A percentile compares a stretch with the other conserved stretches of the same genome.
phyloP scores from a whole-genome alignment of 371 early-diverging fungal genomes.

The Actinomucor elegans region DNA sequence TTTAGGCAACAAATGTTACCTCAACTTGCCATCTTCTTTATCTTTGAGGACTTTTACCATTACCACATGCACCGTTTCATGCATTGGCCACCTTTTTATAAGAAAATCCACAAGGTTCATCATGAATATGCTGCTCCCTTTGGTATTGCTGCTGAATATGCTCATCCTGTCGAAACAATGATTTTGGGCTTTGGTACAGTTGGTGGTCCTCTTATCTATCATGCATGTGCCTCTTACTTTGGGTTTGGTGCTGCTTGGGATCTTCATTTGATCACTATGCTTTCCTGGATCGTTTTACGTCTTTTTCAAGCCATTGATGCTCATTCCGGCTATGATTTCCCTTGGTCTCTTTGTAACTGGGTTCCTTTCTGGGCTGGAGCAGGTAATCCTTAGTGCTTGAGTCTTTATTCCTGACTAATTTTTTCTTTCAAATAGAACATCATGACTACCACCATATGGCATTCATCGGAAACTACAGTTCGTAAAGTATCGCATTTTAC shows the following conservation, averaged over 20 bases:
- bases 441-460: conserved; percentile 87
- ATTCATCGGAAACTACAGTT: conserved; percentile 82
- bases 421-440: no score
- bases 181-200: conserved; percentile 80
- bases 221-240: conserved; percentile 16
- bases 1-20: conserved; percentile 34
- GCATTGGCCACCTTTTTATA: conserved; percentile 89
- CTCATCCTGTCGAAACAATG: conserved; percentile 81
- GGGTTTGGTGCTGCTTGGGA: conserved; percentile 50
- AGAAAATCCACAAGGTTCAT: conserved; percentile 90
- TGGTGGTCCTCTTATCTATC: conserved; percentile 68
- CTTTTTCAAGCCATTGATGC: conserved; percentile 89
- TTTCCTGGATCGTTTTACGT: conserved; percentile 78
- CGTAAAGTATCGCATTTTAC: no score
- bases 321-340: conserved; percentile 96
- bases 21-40: conserved; percentile 75
- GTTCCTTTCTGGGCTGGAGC: conserved; percentile 84
- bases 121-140: conserved; percentile 94
- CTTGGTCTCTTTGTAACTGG: conserved; percentile 82
- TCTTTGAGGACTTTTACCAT: conserved; percentile 86
- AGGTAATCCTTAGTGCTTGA: no score
- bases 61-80: conserved; percentile 85
- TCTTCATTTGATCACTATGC: conserved; percentile 79
- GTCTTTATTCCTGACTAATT: no score
- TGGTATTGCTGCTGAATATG: conserved; percentile 87